Percentiles rank a stretch among this genome's conserved stretches.
phyloP scores from a whole-genome alignment of 805 yeast species.

The Ogataea ganodermae region DNA sequence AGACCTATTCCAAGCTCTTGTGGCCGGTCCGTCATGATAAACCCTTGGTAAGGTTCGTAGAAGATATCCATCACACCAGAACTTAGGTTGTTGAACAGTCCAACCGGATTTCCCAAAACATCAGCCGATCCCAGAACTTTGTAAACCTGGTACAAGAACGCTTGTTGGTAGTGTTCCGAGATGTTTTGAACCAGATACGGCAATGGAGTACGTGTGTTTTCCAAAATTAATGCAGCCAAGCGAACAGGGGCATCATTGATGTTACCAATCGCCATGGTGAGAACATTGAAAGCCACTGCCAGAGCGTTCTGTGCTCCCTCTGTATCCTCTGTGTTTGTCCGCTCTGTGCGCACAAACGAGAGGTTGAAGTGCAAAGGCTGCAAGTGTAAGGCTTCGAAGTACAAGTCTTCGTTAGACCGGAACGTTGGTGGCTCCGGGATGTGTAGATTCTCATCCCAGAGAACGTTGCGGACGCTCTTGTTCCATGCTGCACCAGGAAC shows the following conservation, averaged over 20 bases:
- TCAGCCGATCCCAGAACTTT: constrained; percentile 96
- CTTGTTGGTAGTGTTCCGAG: constrained; percentile 86
- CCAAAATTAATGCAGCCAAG: constrained; percentile 82
- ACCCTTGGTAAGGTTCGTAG: constrained; percentile 97
- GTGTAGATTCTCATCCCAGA: constrained; percentile 63
- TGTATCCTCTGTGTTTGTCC: constrained; percentile 63
- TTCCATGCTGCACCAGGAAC: constrained; percentile 85
- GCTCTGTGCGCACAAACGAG: constrained; percentile 88
- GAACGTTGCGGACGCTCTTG: constrained; percentile 32
- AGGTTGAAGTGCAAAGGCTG: constrained; percentile 89
- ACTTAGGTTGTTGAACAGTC: constrained; percentile 86
- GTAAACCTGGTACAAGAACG: constrained; percentile 87
- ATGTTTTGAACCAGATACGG: constrained; percentile 71
- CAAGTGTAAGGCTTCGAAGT: constrained; percentile 88
- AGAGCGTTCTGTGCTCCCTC: constrained; percentile 61
- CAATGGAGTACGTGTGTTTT: constrained; percentile 84
- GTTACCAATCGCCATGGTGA: constrained; percentile 96
- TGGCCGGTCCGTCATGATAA: constrained; percentile 90
- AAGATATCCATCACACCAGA: constrained; percentile 96
- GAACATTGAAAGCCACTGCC: constrained; percentile 75
- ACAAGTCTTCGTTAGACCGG: constrained; percentile 64
- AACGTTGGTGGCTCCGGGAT: constrained; percentile 70
- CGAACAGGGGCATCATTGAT: constrained; percentile 95
- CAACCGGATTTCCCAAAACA: constrained; percentile 95
- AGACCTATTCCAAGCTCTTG: constrained; percentile 93